Evolutionary conservation across 2,329 filamentous ascomycete genomes (phyloP).

Genomic region (Ceratocystis destructans): DNA sequence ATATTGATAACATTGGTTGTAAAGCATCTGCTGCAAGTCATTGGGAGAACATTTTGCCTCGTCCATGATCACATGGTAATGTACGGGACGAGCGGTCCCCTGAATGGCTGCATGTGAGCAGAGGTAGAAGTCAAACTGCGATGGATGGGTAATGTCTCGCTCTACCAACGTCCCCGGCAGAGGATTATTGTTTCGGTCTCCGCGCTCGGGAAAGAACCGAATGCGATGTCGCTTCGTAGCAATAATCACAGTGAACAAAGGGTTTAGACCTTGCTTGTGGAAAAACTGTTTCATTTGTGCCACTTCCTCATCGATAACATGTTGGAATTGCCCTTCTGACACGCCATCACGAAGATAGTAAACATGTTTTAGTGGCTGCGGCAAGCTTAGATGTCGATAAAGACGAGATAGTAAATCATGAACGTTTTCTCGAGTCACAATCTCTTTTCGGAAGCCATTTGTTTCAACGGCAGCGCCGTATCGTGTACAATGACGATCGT

Average conservation of each 20-base stretch:
- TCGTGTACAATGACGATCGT: conserved; percentile 54
- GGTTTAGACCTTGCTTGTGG: conserved; percentile 27
- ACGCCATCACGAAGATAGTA: conserved; percentile 93
- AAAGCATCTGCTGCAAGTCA: conserved; percentile 73
- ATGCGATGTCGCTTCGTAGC: conserved; percentile 91
- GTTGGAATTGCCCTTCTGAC: conserved; percentile 68
- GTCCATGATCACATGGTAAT: conserved; percentile 81
- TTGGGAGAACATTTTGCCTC: conserved; percentile 56
- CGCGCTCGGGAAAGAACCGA: conserved; percentile 65
- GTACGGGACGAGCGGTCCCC: conserved; percentile 81
- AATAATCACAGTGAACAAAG: conserved; percentile 73
- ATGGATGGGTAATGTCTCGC: conserved; percentile 76
- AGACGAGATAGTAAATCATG: conserved; percentile 51
- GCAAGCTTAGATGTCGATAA: conserved; percentile 34
- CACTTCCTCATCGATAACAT: conserved; percentile 71
- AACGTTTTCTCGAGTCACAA: conserved; percentile 56
- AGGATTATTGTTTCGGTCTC: conserved; percentile 67
- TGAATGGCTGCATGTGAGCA: conserved; percentile 63
- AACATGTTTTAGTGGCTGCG: conserved; percentile 29
- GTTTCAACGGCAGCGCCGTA: conserved; percentile 71
- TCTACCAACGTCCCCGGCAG: conserved; percentile 81
- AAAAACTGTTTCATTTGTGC: conserved; percentile 52
- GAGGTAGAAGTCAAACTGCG: conserved; percentile 74
- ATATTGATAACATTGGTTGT: conserved; percentile 91
- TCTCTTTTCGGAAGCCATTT: conserved; percentile 71